Base-by-base conservation (phyloP, 495 filamentous ascomycete genomes). In the Hypoxylon rickii region DNA sequence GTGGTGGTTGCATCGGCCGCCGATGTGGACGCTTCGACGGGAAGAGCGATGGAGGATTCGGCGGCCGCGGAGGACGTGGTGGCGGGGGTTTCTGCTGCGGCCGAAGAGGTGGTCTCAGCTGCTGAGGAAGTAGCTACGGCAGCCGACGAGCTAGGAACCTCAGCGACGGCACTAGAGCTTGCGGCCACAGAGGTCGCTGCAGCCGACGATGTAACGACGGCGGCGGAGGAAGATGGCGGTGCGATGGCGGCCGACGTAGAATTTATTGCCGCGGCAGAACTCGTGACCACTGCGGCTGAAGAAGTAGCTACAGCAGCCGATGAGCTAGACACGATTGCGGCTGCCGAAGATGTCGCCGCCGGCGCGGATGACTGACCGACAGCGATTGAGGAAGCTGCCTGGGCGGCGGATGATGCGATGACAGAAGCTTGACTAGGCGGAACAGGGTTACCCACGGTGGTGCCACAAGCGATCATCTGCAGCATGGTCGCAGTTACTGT, bases 381-480 rank as follows among this genome's bases (percentile, higher is more conserved):
- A 3, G 44, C 58, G 3, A 26, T 39, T 13, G 64, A 55, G 5
- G 59, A 57, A 44, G 55, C 54, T 8, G 44, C 55, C 1, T 21
- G 38, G n/a, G 64, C 64, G 11, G 61, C 44, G 11, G 60, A 64
- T 20, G 64, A 67, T 3, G 64, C 64, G 46, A 61, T 55, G 8
- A 42, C 26, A 6, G 60, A 64, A 22, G 61, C 61, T 10, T 67
- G 33, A 13, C 20, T 41, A 1, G 51, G 18, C 0, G 49, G 61
- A 3, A 67, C 45, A 2, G 53, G 46, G 16, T 57, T 20, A 2
- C 43, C 64, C 6, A 45, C 26, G 12, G 43, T 22, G 19, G 49
- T 18, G 0, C 61, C 61, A 45, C 64, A 61, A 3, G 61, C 64
- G 31, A 64, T 61, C 45, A 61, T 63, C 42, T 68, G 61, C 51